Evolutionary conservation across 179 eudicot genomes (phyloP), one percentile per base, ranked within the genome.

Genomic region (Camellia oleifera): DNA sequence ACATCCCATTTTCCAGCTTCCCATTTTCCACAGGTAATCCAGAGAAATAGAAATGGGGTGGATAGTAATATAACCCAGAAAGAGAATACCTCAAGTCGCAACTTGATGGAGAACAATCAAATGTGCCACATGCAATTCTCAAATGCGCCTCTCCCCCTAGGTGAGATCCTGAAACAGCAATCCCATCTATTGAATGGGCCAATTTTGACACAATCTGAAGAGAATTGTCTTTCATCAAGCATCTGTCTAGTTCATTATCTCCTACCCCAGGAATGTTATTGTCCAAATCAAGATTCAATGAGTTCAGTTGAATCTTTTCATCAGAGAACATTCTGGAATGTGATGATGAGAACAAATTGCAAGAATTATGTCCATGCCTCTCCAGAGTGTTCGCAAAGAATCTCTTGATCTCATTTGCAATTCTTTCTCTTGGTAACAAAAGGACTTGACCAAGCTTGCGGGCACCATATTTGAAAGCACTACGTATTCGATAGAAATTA

Each of bases 401-500:
- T 9, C 80, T 72, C 78, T 69, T 74, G 72, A 91, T 73, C 84
- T 83, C 92, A 64, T 76, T 84, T n/a, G 79, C 78, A 77, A 83
- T 76, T 72, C 81, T 82, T 18, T 84, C 87, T 60, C 80, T 83
- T 44, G 94, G 94, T 62, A 73, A 83, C 18, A 69, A 46, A 65
- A 90, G 85, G 70, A 87, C 75, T 69, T 52, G 81, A 42, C 87
- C 90, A 77, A 90, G 92, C 79, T 82, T 86, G 74, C 88, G 88
- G 44, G 90, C 94, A 58, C 92, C 94, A 78, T 69, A 85, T 74
- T 82, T 89, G 77, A 90, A 85, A 54, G 94, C 94, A 81, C 92
- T 90, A 15, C 85, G 85, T 83, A 90, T 87, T 1, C 92, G 91
- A 70, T 78, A 84, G 78, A 74, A 87, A 80, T 85, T 90, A 70